Evolutionary conservation across 2,329 filamentous ascomycete genomes (phyloP).

Genomic region (Sporothrix pallida): DNA sequence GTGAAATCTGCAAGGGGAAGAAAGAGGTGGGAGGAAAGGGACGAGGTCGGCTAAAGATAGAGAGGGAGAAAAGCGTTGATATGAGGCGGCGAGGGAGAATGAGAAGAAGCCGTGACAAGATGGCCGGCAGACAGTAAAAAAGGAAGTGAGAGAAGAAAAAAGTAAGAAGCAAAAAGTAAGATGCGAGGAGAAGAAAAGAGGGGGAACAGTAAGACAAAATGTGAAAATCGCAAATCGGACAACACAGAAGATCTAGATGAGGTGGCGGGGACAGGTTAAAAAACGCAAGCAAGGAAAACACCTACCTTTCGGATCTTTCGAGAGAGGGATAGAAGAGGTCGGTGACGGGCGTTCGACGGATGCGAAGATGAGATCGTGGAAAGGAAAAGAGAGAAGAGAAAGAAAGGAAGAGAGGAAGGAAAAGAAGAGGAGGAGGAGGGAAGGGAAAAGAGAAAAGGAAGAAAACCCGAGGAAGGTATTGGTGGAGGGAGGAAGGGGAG

Average conservation of each 20-base stretch:
- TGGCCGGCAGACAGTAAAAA: conserved; percentile 38
- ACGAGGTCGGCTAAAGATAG: conserved; percentile 29
- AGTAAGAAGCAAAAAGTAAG: conserved; percentile 42
- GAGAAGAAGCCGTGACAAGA: conserved; percentile 11
- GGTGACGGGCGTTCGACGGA: conserved; percentile 39
- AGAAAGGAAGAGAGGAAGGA: conserved; percentile 36
- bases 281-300: conserved; percentile 44
- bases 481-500: conserved; percentile 34
- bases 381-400: conserved; percentile 39
- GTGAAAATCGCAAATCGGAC: conserved; percentile 14
- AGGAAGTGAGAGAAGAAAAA: neutral
- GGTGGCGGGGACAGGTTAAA: conserved; percentile 12
- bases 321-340: conserved; percentile 41
- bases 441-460: conserved; percentile 37
- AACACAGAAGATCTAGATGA: conserved; percentile 13
- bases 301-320: conserved; percentile 32
- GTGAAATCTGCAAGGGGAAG: neutral
- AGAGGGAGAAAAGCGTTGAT: conserved; percentile 41
- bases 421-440: conserved; percentile 30
- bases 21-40: conserved; percentile 1
- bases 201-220: conserved; percentile 22
- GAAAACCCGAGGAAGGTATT: conserved; percentile 36
- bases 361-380: conserved; percentile 28
- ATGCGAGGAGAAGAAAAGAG: neutral
- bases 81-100: conserved; percentile 9